phyloP scores from a whole-genome alignment of 2,329 filamentous ascomycete species.

The Ilyonectria sp. region DNA sequence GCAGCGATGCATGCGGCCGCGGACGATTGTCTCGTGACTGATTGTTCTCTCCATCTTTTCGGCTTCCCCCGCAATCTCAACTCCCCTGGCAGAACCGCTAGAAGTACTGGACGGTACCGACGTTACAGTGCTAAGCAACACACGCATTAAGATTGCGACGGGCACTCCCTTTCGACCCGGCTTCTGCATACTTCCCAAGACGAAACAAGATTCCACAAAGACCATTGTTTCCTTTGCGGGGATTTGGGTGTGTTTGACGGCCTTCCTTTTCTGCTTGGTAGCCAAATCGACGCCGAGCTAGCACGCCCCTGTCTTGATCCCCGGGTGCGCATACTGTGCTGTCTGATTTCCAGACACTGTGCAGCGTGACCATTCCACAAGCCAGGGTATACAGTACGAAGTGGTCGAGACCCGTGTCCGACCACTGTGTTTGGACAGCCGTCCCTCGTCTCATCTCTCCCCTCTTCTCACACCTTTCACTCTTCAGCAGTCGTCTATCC shows the following conservation, averaged over 20 bases:
- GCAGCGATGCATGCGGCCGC: not conserved
- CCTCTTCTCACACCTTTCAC: not conserved
- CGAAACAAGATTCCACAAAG: slow-evolving; percentile 4
- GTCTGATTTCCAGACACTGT: slow-evolving; percentile 3
- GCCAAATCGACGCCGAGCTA: not conserved
- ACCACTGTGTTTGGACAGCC: slow-evolving; percentile 20
- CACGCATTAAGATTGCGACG: not conserved
- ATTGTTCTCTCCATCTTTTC: not conserved
- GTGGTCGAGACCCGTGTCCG: not conserved
- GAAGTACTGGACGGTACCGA: not conserved
- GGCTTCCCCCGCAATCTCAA: slow-evolving; percentile 25
- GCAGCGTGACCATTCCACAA: not conserved
- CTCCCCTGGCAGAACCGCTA: slow-evolving; percentile 8
- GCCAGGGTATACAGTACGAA: not conserved
- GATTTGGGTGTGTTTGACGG: not conserved
- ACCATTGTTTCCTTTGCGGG: not conserved
- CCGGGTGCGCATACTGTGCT: slow-evolving; percentile 11
- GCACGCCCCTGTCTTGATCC: slow-evolving; percentile 5
- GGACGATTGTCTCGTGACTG: not conserved
- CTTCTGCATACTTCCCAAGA: slow-evolving; percentile 7
- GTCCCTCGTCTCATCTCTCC: slow-evolving; percentile 5
- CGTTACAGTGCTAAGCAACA: not conserved
- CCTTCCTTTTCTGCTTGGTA: not conserved
- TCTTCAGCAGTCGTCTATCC: not conserved
- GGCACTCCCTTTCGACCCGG: not conserved